Base-by-base conservation (phyloP, 1,284 basidiomycete species). In the Cryptococcus floricola region DNA sequence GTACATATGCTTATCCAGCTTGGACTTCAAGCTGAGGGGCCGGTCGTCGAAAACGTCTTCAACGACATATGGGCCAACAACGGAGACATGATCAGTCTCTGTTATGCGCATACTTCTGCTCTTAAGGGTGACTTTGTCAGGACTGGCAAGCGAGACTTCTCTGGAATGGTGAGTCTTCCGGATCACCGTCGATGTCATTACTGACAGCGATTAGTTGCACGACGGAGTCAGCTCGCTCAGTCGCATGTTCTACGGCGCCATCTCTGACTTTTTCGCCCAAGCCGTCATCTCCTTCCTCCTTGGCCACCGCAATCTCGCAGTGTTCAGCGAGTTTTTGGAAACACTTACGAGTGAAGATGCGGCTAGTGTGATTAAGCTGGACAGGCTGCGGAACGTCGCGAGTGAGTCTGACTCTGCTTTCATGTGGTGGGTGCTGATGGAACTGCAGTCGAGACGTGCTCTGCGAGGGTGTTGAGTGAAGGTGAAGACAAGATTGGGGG, bases 111-210 rank as follows among this genome's bases (percentile, higher is more conserved):
- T 18, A 80, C 74, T 7, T 76, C 73, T 0, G 77, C 76, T 2
- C 80, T 98, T 49, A 98, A 98, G 84, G 91, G 93, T n/a, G 93
- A 96, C 77, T 97, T 92, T 69, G 95, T 92, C 0, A 84, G 91
- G 82, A 98, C 94, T 0, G 95, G 95, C 31, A 95, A 91, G 78
- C 85, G 95, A 19, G 94, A 98, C 72, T 79, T 96, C 27, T 82
- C 84, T 39, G 95, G 95, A 2, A 84, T 97, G 80, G 81, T 96
- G 23, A 89, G 68, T 47, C 27, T 14, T 10, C 2, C 27, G n/a
- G 12, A 14, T 18, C 23, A 1, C 39, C 34, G 43, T 50, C 19
- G 46, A 31, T 3, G 1, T 18, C 31, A 13, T 13, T 49, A 25
- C 50, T 59, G 46, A 44, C n/a, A 53, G 16, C 59, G 52, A 4